These are phyloP conservation scores for Quercus engelmannii DNA, from an alignment of 306 rosid genomes.

Conservation along the genomic window DNA sequence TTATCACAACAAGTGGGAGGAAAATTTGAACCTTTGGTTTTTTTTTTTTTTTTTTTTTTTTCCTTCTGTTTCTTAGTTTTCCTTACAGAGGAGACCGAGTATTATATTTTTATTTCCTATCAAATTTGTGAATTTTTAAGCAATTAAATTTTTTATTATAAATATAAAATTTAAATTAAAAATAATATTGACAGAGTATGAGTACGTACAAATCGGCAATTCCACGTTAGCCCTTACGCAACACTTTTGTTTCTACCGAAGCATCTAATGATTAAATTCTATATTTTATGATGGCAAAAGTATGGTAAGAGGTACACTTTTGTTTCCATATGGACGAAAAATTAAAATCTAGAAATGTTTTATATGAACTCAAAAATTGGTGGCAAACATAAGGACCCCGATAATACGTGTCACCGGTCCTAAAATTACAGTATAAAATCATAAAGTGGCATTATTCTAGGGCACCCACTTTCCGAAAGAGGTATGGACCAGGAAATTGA, in stretches of 20 bases:
- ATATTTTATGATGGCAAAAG: neutral
- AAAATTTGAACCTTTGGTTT: too few species aligned
- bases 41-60: too few species aligned
- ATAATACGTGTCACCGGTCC: conserved; percentile 24
- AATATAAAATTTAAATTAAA: too few species aligned
- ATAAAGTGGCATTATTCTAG: conserved; percentile 16
- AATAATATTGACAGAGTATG: too few species aligned
- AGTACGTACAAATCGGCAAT: too few species aligned
- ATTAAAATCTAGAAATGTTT: conserved; percentile 18
- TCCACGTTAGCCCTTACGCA: too few species aligned
- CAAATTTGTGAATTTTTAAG: too few species aligned
- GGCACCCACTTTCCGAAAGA: conserved; percentile 67
- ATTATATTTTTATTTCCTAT: too few species aligned
- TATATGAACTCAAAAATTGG: conserved; percentile 26
- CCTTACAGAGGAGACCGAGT: too few species aligned
- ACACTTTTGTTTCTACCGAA: neutral
- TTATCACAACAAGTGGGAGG: too few species aligned
- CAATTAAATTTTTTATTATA: too few species aligned
- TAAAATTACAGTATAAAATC: conserved; percentile 1
- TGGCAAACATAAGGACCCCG: conserved; percentile 78
- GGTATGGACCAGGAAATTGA: conserved; percentile 51
- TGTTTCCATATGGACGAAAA: conserved; percentile 39
- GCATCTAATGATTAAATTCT: conserved; percentile 5
- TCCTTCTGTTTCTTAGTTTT: too few species aligned
- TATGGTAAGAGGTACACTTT: conserved; percentile 17